Evolutionary conservation across 495 filamentous ascomycete species (phyloP), one percentile per base, ranked within the genome.

Genomic region (Hyphodiscus hymeniophilus): DNA sequence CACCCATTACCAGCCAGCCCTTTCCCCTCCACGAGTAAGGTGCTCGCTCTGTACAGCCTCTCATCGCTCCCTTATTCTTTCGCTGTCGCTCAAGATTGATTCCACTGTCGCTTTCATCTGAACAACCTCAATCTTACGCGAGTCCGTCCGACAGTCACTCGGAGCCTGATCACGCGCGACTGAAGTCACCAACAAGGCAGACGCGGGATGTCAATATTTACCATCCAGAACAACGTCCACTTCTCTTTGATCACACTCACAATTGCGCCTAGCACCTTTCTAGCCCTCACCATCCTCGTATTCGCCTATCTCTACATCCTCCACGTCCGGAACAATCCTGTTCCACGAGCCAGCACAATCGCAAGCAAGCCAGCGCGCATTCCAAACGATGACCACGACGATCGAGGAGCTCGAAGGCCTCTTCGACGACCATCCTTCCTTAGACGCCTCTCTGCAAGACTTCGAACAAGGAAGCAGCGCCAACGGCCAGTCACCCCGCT

Each of bases 361-460:
- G 10, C 32, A 26, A 18, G 12, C 12, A 34, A 51, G 21, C 41
- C 22, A n/a, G n/a, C n/a, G n/a, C n/a, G n/a, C 32, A 21, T 26
- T 17, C 3, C 28, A 16, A 40, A 23, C 26, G 20, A 51, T 30
- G 16, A 56, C 42, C 42, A 36, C 50, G 42, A 51, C 55, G 33
- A 58, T 61, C 54, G 50, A 55, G 43, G 50, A 54, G 40, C 41
- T 52, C 42, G 55, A 63, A 42, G 36, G 51, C 45, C 32, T 53
- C 36, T 80, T 79, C 65, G 81, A 86, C 60, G 77, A 79, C 62
- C 81, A 82, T 66, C 76, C 78, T 26, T 82, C 78, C 45, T 59
- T 89, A 66, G 76, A 81, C 67, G 82, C 74, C 36, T 87, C 84
- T 43, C 72, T 89, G 56, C 78, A 82, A 60, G 85, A 90, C 69